Percentiles rank a stretch among this genome's conserved stretches.
phyloP scores from a whole-genome alignment of 768 basidiomycete species.

The Lactarius vividus region DNA sequence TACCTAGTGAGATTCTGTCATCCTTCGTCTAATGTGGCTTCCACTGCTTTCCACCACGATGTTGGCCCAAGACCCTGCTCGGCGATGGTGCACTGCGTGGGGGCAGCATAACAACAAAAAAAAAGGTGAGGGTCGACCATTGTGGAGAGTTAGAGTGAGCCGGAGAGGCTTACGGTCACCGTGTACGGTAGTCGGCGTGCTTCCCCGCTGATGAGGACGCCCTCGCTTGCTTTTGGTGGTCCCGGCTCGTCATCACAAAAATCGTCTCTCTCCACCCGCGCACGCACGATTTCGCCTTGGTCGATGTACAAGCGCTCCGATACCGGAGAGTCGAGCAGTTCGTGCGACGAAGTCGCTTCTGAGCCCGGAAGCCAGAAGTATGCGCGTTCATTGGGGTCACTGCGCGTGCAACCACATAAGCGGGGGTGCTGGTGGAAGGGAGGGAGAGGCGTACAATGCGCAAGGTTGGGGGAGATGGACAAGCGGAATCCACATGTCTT shows the following conservation, averaged over 20 bases:
- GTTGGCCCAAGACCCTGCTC: constrained; percentile 80
- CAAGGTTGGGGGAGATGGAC: constrained; percentile 78
- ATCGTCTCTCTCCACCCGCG: constrained; percentile 77
- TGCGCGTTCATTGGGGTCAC: constrained; percentile 78
- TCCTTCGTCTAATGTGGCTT: constrained; percentile 42
- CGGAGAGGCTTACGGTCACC: constrained; percentile 52
- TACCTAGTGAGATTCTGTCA: constrained; percentile 24
- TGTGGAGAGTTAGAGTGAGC: background rate
- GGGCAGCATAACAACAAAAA: background rate
- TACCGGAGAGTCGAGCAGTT: constrained; percentile 66
- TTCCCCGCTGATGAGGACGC: constrained; percentile 55
- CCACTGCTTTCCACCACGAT: constrained; percentile 67
- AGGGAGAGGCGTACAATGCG: constrained; percentile 57
- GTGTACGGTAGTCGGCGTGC: constrained; percentile 60
- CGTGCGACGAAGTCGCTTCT: constrained; percentile 49
- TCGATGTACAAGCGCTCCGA: constrained; percentile 79
- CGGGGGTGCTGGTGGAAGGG: background rate
- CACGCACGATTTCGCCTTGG: constrained; percentile 68
- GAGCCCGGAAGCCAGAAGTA: constrained; percentile 77
- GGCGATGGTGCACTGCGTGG: constrained; percentile 67
- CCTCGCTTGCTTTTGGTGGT: constrained; percentile 71
- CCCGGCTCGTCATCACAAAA: constrained; percentile 87
- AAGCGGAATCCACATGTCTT: constrained; percentile 84
- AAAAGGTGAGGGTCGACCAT: background rate
- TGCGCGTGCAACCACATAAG: constrained; percentile 31